Percentiles rank a stretch among this genome's conserved stretches.
These are phyloP conservation scores for Diaporthe ilicicola DNA, from an alignment of 2,329 filamentous ascomycete species.

Conservation along the genomic window DNA sequence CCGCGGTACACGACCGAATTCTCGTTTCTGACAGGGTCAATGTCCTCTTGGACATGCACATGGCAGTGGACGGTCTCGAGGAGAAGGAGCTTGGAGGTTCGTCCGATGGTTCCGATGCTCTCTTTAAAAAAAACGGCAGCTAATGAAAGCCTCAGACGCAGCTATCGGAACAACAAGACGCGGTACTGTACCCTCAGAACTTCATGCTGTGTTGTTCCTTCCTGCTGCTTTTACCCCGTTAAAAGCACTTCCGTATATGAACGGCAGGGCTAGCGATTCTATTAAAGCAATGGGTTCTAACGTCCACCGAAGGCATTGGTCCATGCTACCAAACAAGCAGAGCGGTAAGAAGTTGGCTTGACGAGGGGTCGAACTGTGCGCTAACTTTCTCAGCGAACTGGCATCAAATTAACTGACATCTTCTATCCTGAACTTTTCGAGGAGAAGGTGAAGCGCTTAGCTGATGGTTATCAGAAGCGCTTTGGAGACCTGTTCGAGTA, in stretches of 20 bases:
- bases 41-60: slow-evolving; percentile 70
- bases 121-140: neutral
- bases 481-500: slow-evolving; percentile 72
- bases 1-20: slow-evolving; percentile 63
- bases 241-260: neutral
- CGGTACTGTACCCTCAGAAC: slow-evolving; percentile 26
- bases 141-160: neutral
- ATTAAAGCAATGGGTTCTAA: neutral
- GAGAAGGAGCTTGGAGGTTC: slow-evolving; percentile 43
- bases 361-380: neutral
- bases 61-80: slow-evolving; percentile 72
- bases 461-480: slow-evolving; percentile 70
- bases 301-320: slow-evolving; percentile 37
- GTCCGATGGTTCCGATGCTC: neutral
- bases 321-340: slow-evolving; percentile 39
- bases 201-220: neutral
- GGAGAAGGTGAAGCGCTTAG: slow-evolving; percentile 68
- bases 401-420: slow-evolving; percentile 71
- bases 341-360: neutral
- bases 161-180: slow-evolving; percentile 52
- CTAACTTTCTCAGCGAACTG: slow-evolving; percentile 54
- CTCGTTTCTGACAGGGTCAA: slow-evolving; percentile 70
- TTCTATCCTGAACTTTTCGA: slow-evolving; percentile 74
- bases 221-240: neutral
- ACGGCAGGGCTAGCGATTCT: neutral